Evolutionary conservation across 306 rosid genomes (phyloP), one percentile per base, ranked within the genome.

Genomic region (Argentina anserina): DNA sequence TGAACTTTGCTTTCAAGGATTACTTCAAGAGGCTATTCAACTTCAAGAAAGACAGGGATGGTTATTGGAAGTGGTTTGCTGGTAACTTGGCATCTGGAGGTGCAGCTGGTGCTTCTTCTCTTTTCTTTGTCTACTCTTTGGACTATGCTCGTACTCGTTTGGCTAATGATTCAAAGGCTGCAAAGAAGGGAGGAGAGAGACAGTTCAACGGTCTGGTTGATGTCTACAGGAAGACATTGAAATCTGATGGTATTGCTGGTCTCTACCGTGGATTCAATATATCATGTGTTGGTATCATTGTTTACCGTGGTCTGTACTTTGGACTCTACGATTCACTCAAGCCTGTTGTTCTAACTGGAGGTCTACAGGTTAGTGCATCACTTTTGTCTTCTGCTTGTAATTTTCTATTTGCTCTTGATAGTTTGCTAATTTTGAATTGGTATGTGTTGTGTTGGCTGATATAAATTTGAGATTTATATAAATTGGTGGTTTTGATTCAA

Each of bases 21-120:
- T 88, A 92, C 86, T 92, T 92, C 73, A 92, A 92, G 94, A 92
- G 96, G 81, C 87, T 92, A 47, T 92, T 92, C 89, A 92, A 90
- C 34, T 92, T 90, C 85, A 89, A 92, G 91, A 92, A 92, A 82
- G 96, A 89, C 65, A 82, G 29, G 71, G 97, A 92, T 80, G 97
- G 97, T 67, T 92, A 92, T 72, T 89, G 96, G 96, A 92, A 92
- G 74, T 86, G 96, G 92, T 89, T 92, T 81, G 92, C 87, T 23
- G 97, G 97, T 1, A 92, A 92, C 87, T 81, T 92, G 89, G 97
- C 76, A 14, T 92, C 94, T 7, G 94, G 97, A 55, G 93, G 92
- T 82, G 96, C 96, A 21, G 97, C 96, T 70, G 96, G 97, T 74
- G 93, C 96, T 47, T 92, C 96, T n/a, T 92, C 93, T 37, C 93